Evolutionary conservation across 2,329 filamentous ascomycete genomes (phyloP), one percentile per base, ranked within the genome.

Genomic region (Xylaria sp.): DNA sequence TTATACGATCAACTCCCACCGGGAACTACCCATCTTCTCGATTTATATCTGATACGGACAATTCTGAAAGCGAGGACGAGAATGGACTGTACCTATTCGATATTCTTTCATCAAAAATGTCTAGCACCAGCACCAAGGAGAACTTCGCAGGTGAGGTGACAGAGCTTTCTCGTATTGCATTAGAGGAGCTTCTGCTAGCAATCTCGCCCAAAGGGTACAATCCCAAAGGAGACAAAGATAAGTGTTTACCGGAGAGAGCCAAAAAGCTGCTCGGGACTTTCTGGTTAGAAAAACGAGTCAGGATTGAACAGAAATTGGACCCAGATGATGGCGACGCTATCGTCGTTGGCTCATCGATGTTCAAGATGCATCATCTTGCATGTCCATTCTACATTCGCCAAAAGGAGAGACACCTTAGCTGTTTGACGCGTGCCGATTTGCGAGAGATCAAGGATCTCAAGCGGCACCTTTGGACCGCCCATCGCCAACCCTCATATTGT

Each of bases 401-500:
- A 30, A 46, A 36, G 43, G 41, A 60, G 20, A 46, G 36, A 13
- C 43, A 73, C 46, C 41, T 56, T 34, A 23, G 23, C 20, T 73
- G 73, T 25, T 41, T 73, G 46, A 70, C 64, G 3, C 55, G 58
- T 12, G 23, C 12, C 43, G 57, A 60, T 12, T 25, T 72, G 1
- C 45, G 57, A 28, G 65, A 62, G 1, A 70, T 74, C 20, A 32
- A n/a, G 25, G 62, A 67, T 20, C 60, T 74, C 46, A 72, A 72
- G 36, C 55, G 50, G 9, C 73, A 74, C 28, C 62, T 74, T 15
- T 69, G 62, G 58, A 50, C 60, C 18, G 23, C 41, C 5, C 73
- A 73, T 39, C 65, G n/a, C 4, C 64, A 71, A 46, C 70, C 68
- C 1, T 55, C 63, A 2, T 73, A 74, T 39, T 74, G 73, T n/a